Evolutionary conservation across 2,329 filamentous ascomycete species (phyloP).

Genomic region (Cryphonectria carpinicola): DNA sequence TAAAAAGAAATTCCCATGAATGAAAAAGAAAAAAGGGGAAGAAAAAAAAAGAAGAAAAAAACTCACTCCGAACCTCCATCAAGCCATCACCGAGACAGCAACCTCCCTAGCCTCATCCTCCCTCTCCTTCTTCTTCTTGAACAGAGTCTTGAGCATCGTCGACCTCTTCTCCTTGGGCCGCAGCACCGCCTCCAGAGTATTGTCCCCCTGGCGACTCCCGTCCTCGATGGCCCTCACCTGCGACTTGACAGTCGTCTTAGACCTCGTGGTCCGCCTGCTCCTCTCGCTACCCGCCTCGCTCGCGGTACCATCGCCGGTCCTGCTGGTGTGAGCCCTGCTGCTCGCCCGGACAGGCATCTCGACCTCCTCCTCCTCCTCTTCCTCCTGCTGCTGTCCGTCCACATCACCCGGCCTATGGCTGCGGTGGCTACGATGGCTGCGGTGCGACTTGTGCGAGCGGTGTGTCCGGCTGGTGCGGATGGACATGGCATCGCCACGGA

Average conservation of each 20-base stretch:
- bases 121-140: constrained; percentile 59
- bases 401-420: constrained; percentile 19
- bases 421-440: constrained; percentile 30
- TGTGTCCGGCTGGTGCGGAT: constrained; percentile 45
- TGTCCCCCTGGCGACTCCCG: constrained; percentile 39
- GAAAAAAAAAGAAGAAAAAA: not conserved
- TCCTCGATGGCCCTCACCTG: constrained; percentile 42
- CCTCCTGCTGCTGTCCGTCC: not conserved
- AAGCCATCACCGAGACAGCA: constrained; percentile 26
- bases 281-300: constrained; percentile 39
- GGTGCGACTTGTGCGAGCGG: constrained; percentile 43
- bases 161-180: constrained; percentile 50
- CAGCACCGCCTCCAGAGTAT: constrained; percentile 45
- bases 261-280: constrained; percentile 36
- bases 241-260: constrained; percentile 32
- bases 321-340: constrained; percentile 34
- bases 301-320: constrained; percentile 23
- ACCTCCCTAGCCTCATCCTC: constrained; percentile 39
- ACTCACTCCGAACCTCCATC: constrained; percentile 7
- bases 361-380: constrained; percentile 22
- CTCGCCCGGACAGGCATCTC: constrained; percentile 37
- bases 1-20: not conserved
- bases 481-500: constrained; percentile 38
- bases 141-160: constrained; percentile 62
- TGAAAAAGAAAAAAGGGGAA: not conserved